Base-by-base conservation (phyloP, 1,284 basidiomycete genomes). In the Entoloma clypeatum region DNA sequence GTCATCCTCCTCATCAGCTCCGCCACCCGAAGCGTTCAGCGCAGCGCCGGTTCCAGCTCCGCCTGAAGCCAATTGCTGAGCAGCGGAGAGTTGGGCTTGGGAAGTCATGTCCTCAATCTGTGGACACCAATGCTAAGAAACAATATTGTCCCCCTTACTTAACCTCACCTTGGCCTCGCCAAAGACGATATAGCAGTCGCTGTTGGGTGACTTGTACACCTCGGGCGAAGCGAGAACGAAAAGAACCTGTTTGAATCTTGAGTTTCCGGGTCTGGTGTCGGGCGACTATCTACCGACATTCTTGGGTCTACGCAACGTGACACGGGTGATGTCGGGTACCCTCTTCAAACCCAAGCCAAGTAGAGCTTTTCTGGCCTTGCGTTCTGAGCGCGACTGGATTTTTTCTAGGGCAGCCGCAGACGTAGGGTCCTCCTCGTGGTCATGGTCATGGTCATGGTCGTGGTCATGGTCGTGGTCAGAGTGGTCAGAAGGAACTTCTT, bases 161-260 rank as follows among this genome's bases (percentile, higher is more conserved):
- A n/a, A n/a, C n/a, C 31, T 40, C 42, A 86, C 84, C 79, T 94
- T 96, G 54, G 92, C 93, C 75, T 99, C 95, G 55, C 95, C 95
- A 57, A 98, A 99, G 52, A 99, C 92, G 63, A 99, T 92, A 78
- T 99, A 98, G 69, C 88, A 92, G 69, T 99, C 96, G 59, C 91
- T 93, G 69, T 90, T 91, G 38, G 89, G 83, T 39, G 92, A 93
- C 76, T 97, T 98, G 85, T 92, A 99, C 40, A 99, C 95, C 55
- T 99, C 95, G 39, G 96, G 95, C 45, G 86, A 75, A 48, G 90
- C 80, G 56, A 99, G 81, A 50, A 98, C 94, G 64, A 97, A 90
- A 48, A 99, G 81, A 51, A 93, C 74, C 88, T 92, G 53, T 19
- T 44, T 18, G 21, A 22, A n/a, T n/a, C n/a, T n/a, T n/a, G n/a